These are phyloP conservation scores for Eucalyptus coolabah DNA, from an alignment of 345 rosid species.

Conservation along the genomic window DNA sequence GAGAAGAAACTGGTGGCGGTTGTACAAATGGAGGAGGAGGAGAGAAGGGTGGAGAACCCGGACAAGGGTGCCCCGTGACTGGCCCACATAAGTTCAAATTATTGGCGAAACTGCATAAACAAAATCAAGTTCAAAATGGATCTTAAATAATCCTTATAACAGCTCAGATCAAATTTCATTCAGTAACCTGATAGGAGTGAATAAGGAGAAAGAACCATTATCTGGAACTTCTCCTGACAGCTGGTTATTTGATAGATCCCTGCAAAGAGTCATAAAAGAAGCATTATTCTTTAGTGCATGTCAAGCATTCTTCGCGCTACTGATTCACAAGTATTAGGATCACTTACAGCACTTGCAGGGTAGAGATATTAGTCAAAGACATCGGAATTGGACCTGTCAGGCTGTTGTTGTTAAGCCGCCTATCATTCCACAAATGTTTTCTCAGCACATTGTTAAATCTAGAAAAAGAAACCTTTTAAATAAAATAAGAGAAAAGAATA, in stretches of 20 bases:
- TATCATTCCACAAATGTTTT: conserved; percentile 38
- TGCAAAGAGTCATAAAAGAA: background rate
- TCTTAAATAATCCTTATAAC: background rate
- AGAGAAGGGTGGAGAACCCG: conserved; percentile 98
- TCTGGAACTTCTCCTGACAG: conserved; percentile 96
- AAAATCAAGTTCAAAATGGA: background rate
- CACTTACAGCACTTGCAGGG: conserved; percentile 95
- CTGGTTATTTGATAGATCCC: conserved; percentile 90
- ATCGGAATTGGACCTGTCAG: conserved; percentile 75
- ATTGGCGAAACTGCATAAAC: conserved; percentile 80
- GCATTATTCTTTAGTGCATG: background rate
- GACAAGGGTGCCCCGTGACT: conserved; percentile 90
- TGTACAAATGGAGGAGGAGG: conserved; percentile 99
- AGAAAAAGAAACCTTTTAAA: background rate
- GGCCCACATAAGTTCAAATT: conserved; percentile 94
- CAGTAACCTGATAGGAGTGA: conserved; percentile 92
- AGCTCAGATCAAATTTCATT: background rate
- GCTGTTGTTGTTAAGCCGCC: conserved; percentile 96
- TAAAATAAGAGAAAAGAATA: background rate
- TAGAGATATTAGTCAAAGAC: conserved; percentile 76
- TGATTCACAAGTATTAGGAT: background rate
- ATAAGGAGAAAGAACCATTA: conserved; percentile 95
- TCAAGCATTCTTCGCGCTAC: background rate
- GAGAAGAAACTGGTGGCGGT: conserved; percentile 57
- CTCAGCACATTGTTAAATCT: background rate